Percentiles rank a stretch among this genome's conserved stretches.
These are phyloP conservation scores for Sporothrix brunneoviolacea DNA, from an alignment of 2,329 filamentous ascomycete species.

Conservation along the genomic window DNA sequence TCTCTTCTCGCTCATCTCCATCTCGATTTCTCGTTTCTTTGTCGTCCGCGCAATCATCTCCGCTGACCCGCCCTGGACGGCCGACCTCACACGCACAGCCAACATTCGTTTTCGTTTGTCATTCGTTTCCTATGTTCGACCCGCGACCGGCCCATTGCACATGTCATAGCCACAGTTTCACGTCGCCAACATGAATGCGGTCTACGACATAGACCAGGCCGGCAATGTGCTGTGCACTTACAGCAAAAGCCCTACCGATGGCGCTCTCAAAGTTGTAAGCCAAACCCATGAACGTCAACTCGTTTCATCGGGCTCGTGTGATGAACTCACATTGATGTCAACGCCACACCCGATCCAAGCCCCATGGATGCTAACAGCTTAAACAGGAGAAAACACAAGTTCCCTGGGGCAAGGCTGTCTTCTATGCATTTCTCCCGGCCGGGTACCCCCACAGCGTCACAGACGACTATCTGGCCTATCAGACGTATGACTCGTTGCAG, in stretches of 20 bases:
- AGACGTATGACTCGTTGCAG: conserved; percentile 67
- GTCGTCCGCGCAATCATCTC: too few species aligned
- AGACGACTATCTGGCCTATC: conserved; percentile 72
- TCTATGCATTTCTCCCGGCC: conserved; percentile 76
- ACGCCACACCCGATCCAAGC: too few species aligned
- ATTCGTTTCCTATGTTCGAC: not conserved
- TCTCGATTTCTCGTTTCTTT: too few species aligned
- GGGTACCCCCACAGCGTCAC: conserved; percentile 87
- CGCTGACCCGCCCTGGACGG: too few species aligned
- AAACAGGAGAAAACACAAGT: conserved; percentile 30
- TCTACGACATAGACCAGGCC: conserved; percentile 32
- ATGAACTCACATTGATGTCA: too few species aligned
- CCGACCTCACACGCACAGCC: too few species aligned
- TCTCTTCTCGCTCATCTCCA: too few species aligned
- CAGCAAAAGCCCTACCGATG: conserved; percentile 19
- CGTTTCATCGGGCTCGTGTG: not conserved
- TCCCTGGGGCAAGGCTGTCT: conserved; percentile 31
- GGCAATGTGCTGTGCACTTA: conserved; percentile 33
- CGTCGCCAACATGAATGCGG: conserved; percentile 23
- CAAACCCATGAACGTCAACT: not conserved
- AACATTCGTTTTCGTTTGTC: not conserved
- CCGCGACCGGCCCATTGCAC: not conserved
- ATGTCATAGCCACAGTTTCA: not conserved
- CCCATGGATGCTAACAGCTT: not conserved
- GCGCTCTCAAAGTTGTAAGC: conserved; percentile 23